phyloP scores from a whole-genome alignment of 1,139 yeast species.

The Pichia sp. region DNA sequence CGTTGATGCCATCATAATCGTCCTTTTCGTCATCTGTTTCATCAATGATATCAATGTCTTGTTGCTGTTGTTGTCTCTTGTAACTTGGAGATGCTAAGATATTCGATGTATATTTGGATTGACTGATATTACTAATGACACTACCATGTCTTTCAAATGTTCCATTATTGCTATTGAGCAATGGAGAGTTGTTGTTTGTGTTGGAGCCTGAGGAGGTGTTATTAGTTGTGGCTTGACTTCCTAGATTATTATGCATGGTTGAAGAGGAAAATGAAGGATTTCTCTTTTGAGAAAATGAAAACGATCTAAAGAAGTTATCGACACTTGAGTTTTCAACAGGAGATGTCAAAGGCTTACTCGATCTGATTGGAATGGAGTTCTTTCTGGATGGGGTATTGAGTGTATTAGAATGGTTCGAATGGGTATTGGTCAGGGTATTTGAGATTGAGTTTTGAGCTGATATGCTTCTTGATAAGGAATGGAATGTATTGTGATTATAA shows the following conservation, averaged over 20 bases:
- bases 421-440: background rate
- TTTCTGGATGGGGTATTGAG: conserved; percentile 15
- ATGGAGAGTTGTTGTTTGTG: background rate
- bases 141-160: conserved; percentile 2
- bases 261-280: conserved; percentile 18
- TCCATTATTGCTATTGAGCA: background rate
- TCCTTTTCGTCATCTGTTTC: conserved; percentile 1
- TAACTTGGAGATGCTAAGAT: background rate
- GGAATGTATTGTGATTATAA: background rate
- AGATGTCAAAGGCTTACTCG: conserved; percentile 35
- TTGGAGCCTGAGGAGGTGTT: background rate
- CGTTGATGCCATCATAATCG: background rate
- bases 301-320: conserved; percentile 33
- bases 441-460: conserved; percentile 3
- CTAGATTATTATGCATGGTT: conserved; percentile 1
- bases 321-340: conserved; percentile 34
- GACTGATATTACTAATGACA: conserved; percentile 1
- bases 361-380: conserved; percentile 28
- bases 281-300: conserved; percentile 30
- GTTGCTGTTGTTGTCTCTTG: background rate
- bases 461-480: conserved; percentile 11
- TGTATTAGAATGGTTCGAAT: background rate
- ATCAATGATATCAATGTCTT: conserved; percentile 3
- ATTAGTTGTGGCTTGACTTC: background rate
- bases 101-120: background rate